Percentiles rank a stretch among this genome's conserved stretches.
Evolutionary conservation across 1,139 yeast species (phyloP).

Genomic region (Wickerhamomyces sp.): DNA sequence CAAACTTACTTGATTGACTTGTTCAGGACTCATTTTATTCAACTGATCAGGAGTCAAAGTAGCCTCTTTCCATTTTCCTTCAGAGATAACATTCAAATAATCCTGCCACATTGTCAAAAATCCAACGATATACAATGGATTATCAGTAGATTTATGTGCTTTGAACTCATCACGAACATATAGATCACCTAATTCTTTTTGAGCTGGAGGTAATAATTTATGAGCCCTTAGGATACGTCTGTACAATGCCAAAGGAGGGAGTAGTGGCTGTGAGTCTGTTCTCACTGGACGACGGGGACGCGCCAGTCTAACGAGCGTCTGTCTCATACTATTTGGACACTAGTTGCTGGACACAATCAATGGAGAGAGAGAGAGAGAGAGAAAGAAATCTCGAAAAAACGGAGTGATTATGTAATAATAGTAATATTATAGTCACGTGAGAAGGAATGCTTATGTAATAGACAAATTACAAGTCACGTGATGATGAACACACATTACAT

Average conservation of each 20-base stretch:
- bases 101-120: constrained; percentile 94
- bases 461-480: too few relatives aligned
- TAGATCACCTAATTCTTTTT: constrained; percentile 78
- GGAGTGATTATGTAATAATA: background rate
- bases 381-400: too few relatives aligned
- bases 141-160: constrained; percentile 77
- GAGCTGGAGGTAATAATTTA: constrained; percentile 55
- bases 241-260: constrained; percentile 80
- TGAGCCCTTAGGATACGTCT: constrained; percentile 80
- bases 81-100: constrained; percentile 65
- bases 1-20: constrained; percentile 62
- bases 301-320: constrained; percentile 40
- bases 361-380: too few relatives aligned
- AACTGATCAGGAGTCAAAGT: constrained; percentile 61
- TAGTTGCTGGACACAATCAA: too few relatives aligned
- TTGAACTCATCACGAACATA: constrained; percentile 88
- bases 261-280: constrained; percentile 46
- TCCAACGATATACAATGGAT: constrained; percentile 91
- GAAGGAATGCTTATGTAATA: background rate
- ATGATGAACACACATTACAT: too few relatives aligned
- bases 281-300: constrained; percentile 56
- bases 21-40: constrained; percentile 87
- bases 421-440: too few relatives aligned
- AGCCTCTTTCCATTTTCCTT: constrained; percentile 74
- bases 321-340: constrained; percentile 38